phyloP scores from a whole-genome alignment of 495 filamentous ascomycete genomes.

The Ascodesmis nigricans region DNA sequence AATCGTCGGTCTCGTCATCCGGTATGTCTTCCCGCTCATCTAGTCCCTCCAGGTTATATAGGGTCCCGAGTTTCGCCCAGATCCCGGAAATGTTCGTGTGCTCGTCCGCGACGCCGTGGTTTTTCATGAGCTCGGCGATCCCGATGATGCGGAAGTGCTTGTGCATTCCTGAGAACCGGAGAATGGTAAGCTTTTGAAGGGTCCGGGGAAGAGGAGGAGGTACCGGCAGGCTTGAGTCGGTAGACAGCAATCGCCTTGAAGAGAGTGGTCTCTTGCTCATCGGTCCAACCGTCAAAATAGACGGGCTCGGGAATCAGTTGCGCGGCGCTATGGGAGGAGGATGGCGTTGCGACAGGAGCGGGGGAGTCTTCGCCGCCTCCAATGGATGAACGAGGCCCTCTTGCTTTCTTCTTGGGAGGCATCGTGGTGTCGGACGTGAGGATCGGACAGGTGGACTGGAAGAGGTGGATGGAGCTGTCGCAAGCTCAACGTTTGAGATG shows the following conservation, averaged over 20 bases:
- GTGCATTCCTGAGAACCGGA: slow-evolving; percentile 50
- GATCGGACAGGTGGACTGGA: too few species aligned
- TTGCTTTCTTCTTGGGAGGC: slow-evolving; percentile 52
- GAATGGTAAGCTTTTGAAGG: neutral
- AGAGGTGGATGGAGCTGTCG: too few species aligned
- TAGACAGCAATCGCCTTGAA: slow-evolving; percentile 64
- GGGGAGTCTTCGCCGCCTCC: slow-evolving; percentile 11
- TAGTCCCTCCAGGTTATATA: slow-evolving; percentile 74
- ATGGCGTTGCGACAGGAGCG: slow-evolving; percentile 25
- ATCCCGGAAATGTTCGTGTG: slow-evolving; percentile 81
- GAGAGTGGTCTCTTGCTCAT: slow-evolving; percentile 77
- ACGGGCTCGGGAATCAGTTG: slow-evolving; percentile 24
- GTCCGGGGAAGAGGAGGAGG: slow-evolving; percentile 1
- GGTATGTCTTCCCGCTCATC: slow-evolving; percentile 46
- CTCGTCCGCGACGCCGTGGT: slow-evolving; percentile 59
- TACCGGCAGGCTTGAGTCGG: slow-evolving; percentile 84
- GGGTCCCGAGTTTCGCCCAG: slow-evolving; percentile 62
- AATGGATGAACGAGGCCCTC: slow-evolving; percentile 5
- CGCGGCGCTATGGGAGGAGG: slow-evolving; percentile 21
- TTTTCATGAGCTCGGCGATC: slow-evolving; percentile 64
- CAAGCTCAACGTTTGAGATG: too few species aligned
- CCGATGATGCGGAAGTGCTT: slow-evolving; percentile 93
- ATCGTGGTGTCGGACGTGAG: too few species aligned
- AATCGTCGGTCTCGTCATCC: slow-evolving; percentile 4
- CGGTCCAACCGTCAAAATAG: slow-evolving; percentile 65